Base-by-base conservation (phyloP, 352 stramenopile genomes). In the Aphanomyces stellatus region DNA sequence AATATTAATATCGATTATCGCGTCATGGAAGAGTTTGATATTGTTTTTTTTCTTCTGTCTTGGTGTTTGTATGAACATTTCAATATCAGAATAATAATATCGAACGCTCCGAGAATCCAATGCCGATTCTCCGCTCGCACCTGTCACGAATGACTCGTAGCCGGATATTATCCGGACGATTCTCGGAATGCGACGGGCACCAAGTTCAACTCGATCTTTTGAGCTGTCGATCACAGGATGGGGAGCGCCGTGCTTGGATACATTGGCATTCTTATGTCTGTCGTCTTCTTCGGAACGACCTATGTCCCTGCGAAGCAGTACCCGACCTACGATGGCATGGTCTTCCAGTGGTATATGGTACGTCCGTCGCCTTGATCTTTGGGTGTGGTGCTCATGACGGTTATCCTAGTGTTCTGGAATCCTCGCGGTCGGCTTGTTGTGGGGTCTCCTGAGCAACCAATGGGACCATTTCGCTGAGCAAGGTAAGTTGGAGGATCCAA, bases 321-420 rank as follows among this genome's bases (percentile, higher is more conserved):
- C 69, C 72, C 79, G 24, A 93, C 85, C 11, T 93, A 93, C 55
- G 85, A 93, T 67, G 85, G 85, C 33, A 91, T 93, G 64, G 90
- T 93, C 66, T 93, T 91, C 72, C 85, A 93, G 69, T 93, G 85
- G 85, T 91, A 91, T 69, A 93, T 93, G 85, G 83, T 89, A 46
- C 51, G 77, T 22, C 28, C 10, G 17, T 3, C 28, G 3, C 27
- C 4, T 71, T 35, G 35, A 59, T 55, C 13, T 25, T 59, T 60
- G 40, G 8, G 42, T 72, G 27, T 69, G 3, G 35, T 25, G 22
- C 55, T 10, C n/a, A n/a, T n/a, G n/a, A n/a, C n/a, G n/a, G n/a
- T n/a, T n/a, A n/a, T n/a, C n/a, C n/a, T 65, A 92, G 83, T 93
- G 85, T 60, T 93, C 85, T 0, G 85, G 85, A 2, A 93, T 93